Evolutionary conservation across 2,329 filamentous ascomycete genomes (phyloP), one percentile per base, ranked within the genome.

Genomic region (Fusarium pilosicola): DNA sequence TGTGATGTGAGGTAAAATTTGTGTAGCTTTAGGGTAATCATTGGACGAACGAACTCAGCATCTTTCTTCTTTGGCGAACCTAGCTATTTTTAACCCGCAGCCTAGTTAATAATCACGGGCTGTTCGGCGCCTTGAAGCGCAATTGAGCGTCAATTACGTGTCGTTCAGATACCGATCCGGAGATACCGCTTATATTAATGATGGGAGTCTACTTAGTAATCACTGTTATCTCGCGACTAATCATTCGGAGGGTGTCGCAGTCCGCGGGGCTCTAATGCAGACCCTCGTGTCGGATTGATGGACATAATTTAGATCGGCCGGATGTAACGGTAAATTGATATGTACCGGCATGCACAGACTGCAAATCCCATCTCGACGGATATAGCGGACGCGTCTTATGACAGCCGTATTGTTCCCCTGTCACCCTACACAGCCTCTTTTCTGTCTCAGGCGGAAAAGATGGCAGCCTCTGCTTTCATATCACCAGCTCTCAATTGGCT

Each of bases 381-480:
- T 28, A 30, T 28, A 58, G 26, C 30, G 11, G 32, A 22, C 20
- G 14, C 24, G 14, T n/a, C 24, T 26, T 48, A 14, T 36, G 30
- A 55, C 8, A 28, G 26, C 51, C 42, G 55, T 58, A 51, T 38
- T 18, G 22, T 34, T 18, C 14, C 55, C 55, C 55, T 58, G 55
- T 38, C 42, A 18, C 20, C 6, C 20, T 7, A 24, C 24, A 58
- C 20, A 36, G 32, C 32, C 55, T 58, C 45, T 22, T 10, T 52
- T 22, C 4, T 51, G 24, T 32, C 26, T 59, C 32, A 34, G 28
- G 22, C 54, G 39, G 22, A 22, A 46, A 26, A 22, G 5, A 26
- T 32, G 36, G 24, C 17, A 57, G 17, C 38, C 28, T 34, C 18
- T 20, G 17, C n/a, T 26, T 24, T 38, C 30, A 24, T 38, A 22